phyloP scores from a whole-genome alignment of 139 green algal species.

The Tetraselmis chui region DNA sequence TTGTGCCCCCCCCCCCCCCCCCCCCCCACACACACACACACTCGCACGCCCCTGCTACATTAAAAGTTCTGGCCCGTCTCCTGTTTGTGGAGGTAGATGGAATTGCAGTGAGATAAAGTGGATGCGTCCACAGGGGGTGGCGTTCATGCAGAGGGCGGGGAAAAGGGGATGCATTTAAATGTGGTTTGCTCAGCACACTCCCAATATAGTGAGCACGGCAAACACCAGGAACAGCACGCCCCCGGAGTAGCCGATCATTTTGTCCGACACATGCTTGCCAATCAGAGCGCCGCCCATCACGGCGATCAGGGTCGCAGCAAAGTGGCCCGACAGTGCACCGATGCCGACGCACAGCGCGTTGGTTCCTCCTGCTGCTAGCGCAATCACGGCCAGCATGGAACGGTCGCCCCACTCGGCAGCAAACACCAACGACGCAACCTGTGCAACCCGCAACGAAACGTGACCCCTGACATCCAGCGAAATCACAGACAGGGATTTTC shows the following conservation, averaged over 20 bases:
- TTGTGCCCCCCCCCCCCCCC: too few relatives aligned
- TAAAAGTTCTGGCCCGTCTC: too few relatives aligned
- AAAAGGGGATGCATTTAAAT: conserved; percentile 32
- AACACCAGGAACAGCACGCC: conserved; percentile 88
- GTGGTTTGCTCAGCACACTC: conserved; percentile 17
- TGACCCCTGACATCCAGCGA: neutral
- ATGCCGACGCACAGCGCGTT: conserved; percentile 69
- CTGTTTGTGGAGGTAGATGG: too few relatives aligned
- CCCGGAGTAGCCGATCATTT: conserved; percentile 66
- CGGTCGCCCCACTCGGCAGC: conserved; percentile 89
- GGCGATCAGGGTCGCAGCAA: conserved; percentile 82
- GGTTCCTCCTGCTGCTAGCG: conserved; percentile 57
- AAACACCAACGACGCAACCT: conserved; percentile 84
- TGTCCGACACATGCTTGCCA: conserved; percentile 80
- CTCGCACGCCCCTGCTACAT: too few relatives aligned
- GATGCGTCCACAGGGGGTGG: too few relatives aligned
- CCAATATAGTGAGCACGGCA: conserved; percentile 68
- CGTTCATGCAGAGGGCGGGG: conserved; percentile 23
- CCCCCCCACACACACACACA: too few relatives aligned
- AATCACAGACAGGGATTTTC: too few relatives aligned
- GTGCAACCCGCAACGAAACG: too few relatives aligned
- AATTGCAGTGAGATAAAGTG: too few relatives aligned
- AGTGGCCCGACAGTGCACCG: conserved; percentile 83
- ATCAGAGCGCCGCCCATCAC: conserved; percentile 81
- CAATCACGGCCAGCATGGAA: conserved; percentile 96